Conservation (phyloP, 2,329 filamentous ascomycete species). For the Bipolaris bicolor region DNA sequence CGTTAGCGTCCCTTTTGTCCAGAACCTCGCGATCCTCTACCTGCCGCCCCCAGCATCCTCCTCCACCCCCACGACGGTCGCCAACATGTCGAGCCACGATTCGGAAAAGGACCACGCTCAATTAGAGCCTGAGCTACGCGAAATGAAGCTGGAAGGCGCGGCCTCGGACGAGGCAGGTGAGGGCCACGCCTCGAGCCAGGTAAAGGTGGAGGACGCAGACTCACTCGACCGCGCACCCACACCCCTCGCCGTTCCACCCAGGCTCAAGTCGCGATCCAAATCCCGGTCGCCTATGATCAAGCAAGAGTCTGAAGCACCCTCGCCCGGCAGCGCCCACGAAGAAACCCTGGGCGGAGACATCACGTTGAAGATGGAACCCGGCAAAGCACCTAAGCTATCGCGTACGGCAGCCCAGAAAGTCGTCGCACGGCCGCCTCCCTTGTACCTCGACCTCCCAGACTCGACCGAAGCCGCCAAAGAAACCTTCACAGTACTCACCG, state of each 20-base stretch:
- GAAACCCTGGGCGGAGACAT: slow-evolving; percentile 66
- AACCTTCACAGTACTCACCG: slow-evolving; percentile 79
- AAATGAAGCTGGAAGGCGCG: slow-evolving; percentile 54
- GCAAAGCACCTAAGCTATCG: slow-evolving; percentile 71
- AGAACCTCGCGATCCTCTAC: slow-evolving; percentile 14
- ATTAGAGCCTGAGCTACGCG: slow-evolving; percentile 53
- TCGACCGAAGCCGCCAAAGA: slow-evolving; percentile 75
- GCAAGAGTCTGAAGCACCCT: slow-evolving; percentile 43
- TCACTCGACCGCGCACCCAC: slow-evolving; percentile 34
- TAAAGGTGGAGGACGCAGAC: slow-evolving; percentile 37
- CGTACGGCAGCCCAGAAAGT: slow-evolving; percentile 77
- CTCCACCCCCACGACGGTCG: slow-evolving; percentile 20
- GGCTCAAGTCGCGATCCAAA: slow-evolving; percentile 37
- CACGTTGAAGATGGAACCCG: slow-evolving; percentile 66
- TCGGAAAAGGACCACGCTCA: slow-evolving; percentile 43
- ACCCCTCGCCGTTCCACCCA: slow-evolving; percentile 35
- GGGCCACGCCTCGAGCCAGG: slow-evolving; percentile 25
- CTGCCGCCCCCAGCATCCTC: slow-evolving; percentile 16
- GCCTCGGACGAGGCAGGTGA: slow-evolving; percentile 21
- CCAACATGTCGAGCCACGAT: slow-evolving; percentile 50
- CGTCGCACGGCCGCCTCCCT: slow-evolving; percentile 63
- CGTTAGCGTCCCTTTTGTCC: slow-evolving; percentile 23
- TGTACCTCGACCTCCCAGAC: slow-evolving; percentile 79
- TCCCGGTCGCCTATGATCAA: slow-evolving; percentile 44
- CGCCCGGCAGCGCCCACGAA: slow-evolving; percentile 53